Percentiles rank a stretch among this genome's conserved stretches.
phyloP scores from a whole-genome alignment of 2,329 filamentous ascomycete species.

The Pseudogymnoascus sp. region DNA sequence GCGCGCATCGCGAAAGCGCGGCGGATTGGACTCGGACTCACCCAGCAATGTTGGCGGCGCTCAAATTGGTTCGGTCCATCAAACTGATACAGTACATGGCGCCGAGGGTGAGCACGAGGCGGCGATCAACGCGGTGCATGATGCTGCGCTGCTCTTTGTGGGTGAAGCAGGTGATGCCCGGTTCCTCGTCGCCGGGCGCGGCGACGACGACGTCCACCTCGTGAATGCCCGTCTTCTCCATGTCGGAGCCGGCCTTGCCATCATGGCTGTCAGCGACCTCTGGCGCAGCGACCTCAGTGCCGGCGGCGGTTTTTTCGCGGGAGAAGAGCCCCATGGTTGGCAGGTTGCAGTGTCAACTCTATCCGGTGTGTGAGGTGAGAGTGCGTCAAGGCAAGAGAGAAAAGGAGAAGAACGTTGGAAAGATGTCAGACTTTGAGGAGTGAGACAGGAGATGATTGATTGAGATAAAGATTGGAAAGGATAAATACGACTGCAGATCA shows the following conservation, averaged over 20 bases:
- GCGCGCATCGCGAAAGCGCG: not conserved
- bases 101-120: constrained; percentile 55
- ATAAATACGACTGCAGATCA: constrained; percentile 6
- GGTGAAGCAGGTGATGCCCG: constrained; percentile 37
- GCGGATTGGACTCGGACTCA: constrained; percentile 10
- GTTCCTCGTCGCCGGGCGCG: not conserved
- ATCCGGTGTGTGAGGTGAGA: not conserved
- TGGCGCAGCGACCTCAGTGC: not conserved
- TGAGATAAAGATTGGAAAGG: constrained; percentile 8
- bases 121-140: constrained; percentile 62
- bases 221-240: constrained; percentile 7
- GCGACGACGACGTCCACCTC: not conserved
- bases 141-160: constrained; percentile 59
- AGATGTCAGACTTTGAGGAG: not conserved
- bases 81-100: constrained; percentile 67
- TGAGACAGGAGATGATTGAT: not conserved
- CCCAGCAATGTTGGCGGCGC: constrained; percentile 62
- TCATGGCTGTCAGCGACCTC: not conserved
- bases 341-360: not conserved
- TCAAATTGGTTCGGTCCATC: constrained; percentile 73
- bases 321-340: not conserved
- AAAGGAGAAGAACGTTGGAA: not conserved
- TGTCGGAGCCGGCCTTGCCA: not conserved
- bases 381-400: not conserved
- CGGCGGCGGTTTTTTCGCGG: not conserved